Base-by-base conservation (phyloP, 2,329 filamentous ascomycete species). In the Ophiocordyceps australis region DNA sequence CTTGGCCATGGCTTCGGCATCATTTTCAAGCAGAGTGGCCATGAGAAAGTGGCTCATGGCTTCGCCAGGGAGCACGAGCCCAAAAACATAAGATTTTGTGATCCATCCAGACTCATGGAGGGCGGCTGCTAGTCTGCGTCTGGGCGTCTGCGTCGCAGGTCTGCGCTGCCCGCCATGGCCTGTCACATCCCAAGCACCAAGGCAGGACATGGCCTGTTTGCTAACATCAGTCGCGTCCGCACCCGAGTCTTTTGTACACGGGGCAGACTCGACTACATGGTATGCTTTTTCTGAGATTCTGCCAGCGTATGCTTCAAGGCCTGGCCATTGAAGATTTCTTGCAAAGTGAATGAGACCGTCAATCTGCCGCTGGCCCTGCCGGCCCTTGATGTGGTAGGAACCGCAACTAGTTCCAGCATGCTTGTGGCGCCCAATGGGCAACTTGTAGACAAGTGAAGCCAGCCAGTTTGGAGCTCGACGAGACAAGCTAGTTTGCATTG, bases 21-120 rank as follows among this genome's bases (percentile, higher is more conserved):
- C 71, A 30, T 68, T 72, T 38, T 77, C 73, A 5, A 77, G 44
- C 25, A 77, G 46, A 4, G 71, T 68, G 2, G 70, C 64, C 57
- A 77, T 77, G 23, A 77, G 52, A 30, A 74, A 62, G 39, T 75
- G 71, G 26, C 62, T 58, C 16, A 76, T 38, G 2, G 59, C 57
- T 34, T 77, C 72, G 4, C 72, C 72, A 0, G 72, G 73, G 7
- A 77, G 50, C 38, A 76, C 59, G 23, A 77, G 43, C 1, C 72
- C 71, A 18, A 69, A 75, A 7, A 76, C 51, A 36, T 74, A 77
- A 14, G 68, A 74, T 41, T 71, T 71, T 5, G 71, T 74, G 12
- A 77, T 54, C 73, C 72, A 77, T 2, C 73, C 72, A 1, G 63
- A 59, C 3, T 60, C 50, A 32, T 71, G 62, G 14, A 74, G 49